phyloP scores from a whole-genome alignment of 2,329 filamentous ascomycete species.

The Aspergillus quadricinctus region DNA sequence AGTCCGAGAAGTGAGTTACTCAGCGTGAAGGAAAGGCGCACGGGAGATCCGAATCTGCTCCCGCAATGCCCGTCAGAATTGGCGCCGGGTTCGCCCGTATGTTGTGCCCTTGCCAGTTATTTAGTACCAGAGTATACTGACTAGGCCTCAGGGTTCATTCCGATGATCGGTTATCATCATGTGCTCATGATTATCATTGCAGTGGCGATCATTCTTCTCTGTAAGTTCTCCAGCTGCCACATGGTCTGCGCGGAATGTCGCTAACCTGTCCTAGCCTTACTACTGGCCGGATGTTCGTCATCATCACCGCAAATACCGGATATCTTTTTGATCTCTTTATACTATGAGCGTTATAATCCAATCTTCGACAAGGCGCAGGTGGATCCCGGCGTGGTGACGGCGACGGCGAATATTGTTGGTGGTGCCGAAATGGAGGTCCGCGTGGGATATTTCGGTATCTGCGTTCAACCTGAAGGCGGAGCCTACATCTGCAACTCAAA shows the following conservation, averaged over 20 bases:
- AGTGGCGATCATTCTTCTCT: conserved; percentile 87
- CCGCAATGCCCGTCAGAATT: conserved; percentile 29
- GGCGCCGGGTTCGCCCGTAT: conserved; percentile 33
- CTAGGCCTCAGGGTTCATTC: conserved; percentile 48
- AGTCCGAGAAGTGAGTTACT: conserved; percentile 37
- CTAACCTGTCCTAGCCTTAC: conserved; percentile 59
- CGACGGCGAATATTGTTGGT: conserved; percentile 86
- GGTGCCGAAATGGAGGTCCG: conserved; percentile 79
- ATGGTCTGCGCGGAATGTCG: conserved; percentile 8
- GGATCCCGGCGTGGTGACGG: conserved; percentile 78
- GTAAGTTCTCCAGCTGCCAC: conserved; percentile 52
- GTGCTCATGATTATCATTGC: conserved; percentile 97
- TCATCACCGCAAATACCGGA: conserved; percentile 90
- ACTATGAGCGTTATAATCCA: conserved; percentile 84
- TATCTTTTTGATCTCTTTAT: conserved; percentile 97
- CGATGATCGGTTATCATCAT: conserved; percentile 68
- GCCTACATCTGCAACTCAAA: conserved; percentile 96
- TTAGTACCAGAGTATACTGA: conserved; percentile 2
- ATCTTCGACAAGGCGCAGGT: conserved; percentile 82
- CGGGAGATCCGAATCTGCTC: conserved; percentile 6
- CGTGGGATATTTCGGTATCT: conserved; percentile 97
- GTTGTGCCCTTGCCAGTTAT: conserved; percentile 9
- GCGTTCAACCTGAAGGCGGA: conserved; percentile 85
- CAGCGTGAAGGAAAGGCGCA: conserved; percentile 10
- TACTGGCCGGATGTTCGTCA: conserved; percentile 93